Evolutionary conservation across 805 yeast species (phyloP).

Genomic region (Metschnikowia lochheadii): DNA sequence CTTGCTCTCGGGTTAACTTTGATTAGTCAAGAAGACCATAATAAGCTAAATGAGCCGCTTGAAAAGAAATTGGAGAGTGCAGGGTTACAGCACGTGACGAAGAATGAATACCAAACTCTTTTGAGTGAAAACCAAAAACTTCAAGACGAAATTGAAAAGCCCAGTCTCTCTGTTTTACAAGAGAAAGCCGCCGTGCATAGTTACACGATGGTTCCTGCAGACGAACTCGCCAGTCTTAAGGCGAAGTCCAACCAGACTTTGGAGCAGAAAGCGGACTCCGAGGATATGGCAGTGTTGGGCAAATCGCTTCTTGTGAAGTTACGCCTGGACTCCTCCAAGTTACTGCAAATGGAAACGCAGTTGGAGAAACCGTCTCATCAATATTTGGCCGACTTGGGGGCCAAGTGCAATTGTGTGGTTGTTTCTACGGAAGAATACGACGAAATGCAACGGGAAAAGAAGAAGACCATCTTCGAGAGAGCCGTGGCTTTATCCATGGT

Average conservation of each 20-base stretch:
- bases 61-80: constrained; percentile 6
- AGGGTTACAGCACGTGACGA: constrained; percentile 11
- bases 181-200: constrained; percentile 10
- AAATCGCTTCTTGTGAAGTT: constrained; percentile 17
- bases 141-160: not conserved
- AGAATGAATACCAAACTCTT: constrained; percentile 8
- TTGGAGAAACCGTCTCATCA: constrained; percentile 10
- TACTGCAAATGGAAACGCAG: not conserved
- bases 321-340: constrained; percentile 7
- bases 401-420: constrained; percentile 6
- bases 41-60: constrained; percentile 5
- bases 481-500: constrained; percentile 10
- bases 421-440: constrained; percentile 5
- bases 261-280: constrained; percentile 16
- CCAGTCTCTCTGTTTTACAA: constrained; percentile 7
- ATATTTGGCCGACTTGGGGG: constrained; percentile 7
- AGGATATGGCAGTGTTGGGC: constrained; percentile 15
- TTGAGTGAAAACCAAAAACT: constrained; percentile 3
- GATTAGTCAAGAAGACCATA: constrained; percentile 8
- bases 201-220: constrained; percentile 8
- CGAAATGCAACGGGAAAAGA: constrained; percentile 5
- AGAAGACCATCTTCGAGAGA: constrained; percentile 12
- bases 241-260: constrained; percentile 9
- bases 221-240: constrained; percentile 11
- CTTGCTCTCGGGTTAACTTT: constrained; percentile 7